Evolutionary conservation across 176 grass and related monocot genomes (phyloP).

Genomic region (Panicum miliaceum): DNA sequence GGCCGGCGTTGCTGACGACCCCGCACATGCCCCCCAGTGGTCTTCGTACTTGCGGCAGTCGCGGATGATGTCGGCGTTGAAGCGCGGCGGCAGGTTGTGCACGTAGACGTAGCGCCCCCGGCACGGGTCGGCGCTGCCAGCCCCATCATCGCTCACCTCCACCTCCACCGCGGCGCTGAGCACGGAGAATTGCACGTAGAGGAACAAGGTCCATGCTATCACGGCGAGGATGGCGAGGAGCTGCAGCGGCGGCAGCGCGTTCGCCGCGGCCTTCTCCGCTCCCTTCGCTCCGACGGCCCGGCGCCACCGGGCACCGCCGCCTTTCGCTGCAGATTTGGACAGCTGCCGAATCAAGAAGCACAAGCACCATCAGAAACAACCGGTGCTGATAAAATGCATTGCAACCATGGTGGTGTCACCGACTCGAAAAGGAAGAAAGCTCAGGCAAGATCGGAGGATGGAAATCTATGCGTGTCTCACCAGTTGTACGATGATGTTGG

Average conservation of each 20-base stretch:
- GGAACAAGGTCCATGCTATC: conserved; percentile 50
- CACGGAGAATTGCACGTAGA: conserved; percentile 52
- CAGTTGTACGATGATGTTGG: background rate
- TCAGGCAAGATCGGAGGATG: background rate
- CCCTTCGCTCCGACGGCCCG: conserved; percentile 18
- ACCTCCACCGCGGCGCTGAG: conserved; percentile 16
- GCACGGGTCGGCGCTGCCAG: conserved; percentile 44
- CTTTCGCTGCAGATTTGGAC: conserved; percentile 20
- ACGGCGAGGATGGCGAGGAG: conserved; percentile 41
- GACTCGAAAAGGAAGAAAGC: background rate
- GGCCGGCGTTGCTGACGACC: conserved; percentile 57
- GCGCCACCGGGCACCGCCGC: background rate
- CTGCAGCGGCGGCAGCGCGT: conserved; percentile 32
- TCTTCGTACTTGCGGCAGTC: conserved; percentile 51
- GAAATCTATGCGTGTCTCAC: background rate
- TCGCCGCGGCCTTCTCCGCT: conserved; percentile 42
- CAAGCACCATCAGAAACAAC: background rate
- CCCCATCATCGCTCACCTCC: background rate
- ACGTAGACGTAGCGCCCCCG: conserved; percentile 69
- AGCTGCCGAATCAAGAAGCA: background rate
- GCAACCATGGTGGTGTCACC: background rate
- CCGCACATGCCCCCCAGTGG: conserved; percentile 71
- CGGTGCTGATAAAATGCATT: background rate
- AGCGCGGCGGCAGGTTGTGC: conserved; percentile 63
- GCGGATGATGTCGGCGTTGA: conserved; percentile 76